phyloP scores from a whole-genome alignment of 2,329 filamentous ascomycete species.

The Diaporthe batatas region DNA sequence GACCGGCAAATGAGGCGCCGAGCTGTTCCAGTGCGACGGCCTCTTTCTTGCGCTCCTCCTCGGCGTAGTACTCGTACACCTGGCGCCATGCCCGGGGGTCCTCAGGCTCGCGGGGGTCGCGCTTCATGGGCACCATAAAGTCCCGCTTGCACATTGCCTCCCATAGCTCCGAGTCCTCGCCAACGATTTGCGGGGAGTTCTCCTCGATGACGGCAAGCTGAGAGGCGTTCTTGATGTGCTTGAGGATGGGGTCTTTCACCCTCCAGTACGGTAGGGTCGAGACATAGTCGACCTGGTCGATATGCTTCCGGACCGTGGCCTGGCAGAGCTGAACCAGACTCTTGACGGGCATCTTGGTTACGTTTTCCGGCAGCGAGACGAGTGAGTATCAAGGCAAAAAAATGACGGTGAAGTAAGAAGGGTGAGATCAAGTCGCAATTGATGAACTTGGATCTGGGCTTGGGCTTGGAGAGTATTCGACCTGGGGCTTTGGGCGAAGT shows the following conservation, averaged over 20 bases:
- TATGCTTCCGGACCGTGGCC: constrained; percentile 18
- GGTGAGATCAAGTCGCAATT: not conserved
- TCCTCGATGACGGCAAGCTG: constrained; percentile 83
- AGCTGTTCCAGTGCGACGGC: constrained; percentile 70
- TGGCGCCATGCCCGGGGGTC: constrained; percentile 81
- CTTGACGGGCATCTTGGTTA: constrained; percentile 18
- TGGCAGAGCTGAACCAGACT: constrained; percentile 25
- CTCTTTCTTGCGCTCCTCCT: constrained; percentile 69
- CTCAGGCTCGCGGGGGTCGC: constrained; percentile 73
- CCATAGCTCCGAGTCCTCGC: constrained; percentile 81
- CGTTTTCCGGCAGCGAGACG: not conserved
- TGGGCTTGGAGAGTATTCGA: not conserved
- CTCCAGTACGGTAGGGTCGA: constrained; percentile 63
- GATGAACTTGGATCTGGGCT: not conserved
- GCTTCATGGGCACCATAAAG: constrained; percentile 74
- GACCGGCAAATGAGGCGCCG: constrained; percentile 67
- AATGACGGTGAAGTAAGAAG: not conserved
- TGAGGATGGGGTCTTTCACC: constrained; percentile 74
- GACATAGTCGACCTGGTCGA: constrained; percentile 30
- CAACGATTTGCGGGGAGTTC: constrained; percentile 81
- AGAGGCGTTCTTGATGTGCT: constrained; percentile 77
- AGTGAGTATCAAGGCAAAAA: not conserved
- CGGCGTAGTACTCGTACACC: constrained; percentile 79
- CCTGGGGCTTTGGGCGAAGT: not conserved
- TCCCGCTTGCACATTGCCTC: constrained; percentile 81